A percentile compares a stretch with the other conserved stretches of the same genome.
Evolutionary conservation across 2,329 filamentous ascomycete genomes (phyloP).

Genomic region (Magnaporthiopsis incrustans): DNA sequence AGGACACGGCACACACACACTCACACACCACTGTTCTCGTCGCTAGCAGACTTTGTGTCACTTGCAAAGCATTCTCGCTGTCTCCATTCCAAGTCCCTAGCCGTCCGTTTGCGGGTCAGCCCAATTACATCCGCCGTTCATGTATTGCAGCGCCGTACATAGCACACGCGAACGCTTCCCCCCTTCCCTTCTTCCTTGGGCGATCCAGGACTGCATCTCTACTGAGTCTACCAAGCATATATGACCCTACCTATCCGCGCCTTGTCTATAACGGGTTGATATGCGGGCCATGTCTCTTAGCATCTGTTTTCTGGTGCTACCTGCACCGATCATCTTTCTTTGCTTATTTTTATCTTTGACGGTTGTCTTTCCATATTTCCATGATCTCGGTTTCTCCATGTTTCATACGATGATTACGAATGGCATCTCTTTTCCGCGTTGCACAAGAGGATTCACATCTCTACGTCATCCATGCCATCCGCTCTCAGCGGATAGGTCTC

Average conservation of each 20-base stretch:
- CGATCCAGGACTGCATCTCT: not conserved
- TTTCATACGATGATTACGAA: conserved; percentile 5
- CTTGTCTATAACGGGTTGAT: not conserved
- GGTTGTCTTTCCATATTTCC: not conserved
- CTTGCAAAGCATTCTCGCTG: not conserved
- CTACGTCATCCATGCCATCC: not conserved
- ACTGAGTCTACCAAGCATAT: not conserved
- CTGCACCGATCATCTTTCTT: not conserved
- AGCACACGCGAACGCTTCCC: not conserved
- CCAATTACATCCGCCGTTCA: not conserved
- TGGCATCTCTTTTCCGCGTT: conserved; percentile 5
- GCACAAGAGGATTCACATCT: not conserved
- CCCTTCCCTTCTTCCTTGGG: not conserved
- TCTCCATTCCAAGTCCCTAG: not conserved
- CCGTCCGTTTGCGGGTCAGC: not conserved
- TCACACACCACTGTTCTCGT: not conserved
- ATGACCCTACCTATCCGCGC: not conserved
- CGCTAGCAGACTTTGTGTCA: not conserved
- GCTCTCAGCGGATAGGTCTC: not conserved
- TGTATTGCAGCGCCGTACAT: not conserved
- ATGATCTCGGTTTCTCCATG: not conserved
- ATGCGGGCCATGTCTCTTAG: not conserved
- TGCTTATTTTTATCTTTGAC: not conserved
- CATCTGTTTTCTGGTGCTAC: not conserved
- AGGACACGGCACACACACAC: not conserved